These are phyloP conservation scores for Amorphotheca resinae DNA, from an alignment of 495 filamentous ascomycete genomes.

Conservation along the genomic window DNA sequence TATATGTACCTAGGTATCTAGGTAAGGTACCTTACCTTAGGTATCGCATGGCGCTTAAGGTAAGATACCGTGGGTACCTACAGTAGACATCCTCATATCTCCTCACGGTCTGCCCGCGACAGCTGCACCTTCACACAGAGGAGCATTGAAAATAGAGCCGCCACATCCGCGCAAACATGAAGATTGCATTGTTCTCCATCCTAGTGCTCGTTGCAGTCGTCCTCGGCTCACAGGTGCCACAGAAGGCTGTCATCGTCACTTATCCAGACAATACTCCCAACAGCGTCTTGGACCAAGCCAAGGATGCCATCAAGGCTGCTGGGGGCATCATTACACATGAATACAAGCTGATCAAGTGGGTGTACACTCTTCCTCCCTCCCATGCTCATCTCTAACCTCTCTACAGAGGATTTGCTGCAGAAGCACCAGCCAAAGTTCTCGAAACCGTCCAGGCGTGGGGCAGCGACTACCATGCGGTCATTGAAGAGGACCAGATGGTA, in stretches of 20 bases:
- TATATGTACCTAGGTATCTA: too few species aligned
- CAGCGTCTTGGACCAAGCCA: constrained; percentile 53
- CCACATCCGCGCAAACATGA: constrained; percentile 36
- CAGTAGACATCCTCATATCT: too few species aligned
- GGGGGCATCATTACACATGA: constrained; percentile 48
- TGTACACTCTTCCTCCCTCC: constrained; percentile 8
- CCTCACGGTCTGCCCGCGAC: too few species aligned
- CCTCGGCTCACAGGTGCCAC: constrained; percentile 41
- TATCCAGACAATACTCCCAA: constrained; percentile 64
- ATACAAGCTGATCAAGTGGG: constrained; percentile 45
- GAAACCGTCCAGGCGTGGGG: constrained; percentile 56
- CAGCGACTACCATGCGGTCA: constrained; percentile 46
- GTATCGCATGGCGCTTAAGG: too few species aligned
- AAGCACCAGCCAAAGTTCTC: constrained; percentile 53
- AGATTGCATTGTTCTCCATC: constrained; percentile 35
- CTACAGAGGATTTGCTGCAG: constrained; percentile 62
- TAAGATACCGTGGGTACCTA: too few species aligned
- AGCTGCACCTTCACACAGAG: too few species aligned
- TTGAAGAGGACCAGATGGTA: constrained; percentile 68
- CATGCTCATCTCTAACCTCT: constrained; percentile 7
- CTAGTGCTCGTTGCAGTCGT: constrained; percentile 41
- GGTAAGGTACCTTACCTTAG: too few species aligned
- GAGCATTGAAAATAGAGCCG: too few species aligned
- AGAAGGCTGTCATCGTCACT: constrained; percentile 66
- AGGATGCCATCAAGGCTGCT: constrained; percentile 51